These are phyloP conservation scores for Eucalyptus erythrocorys DNA, from an alignment of 345 rosid species.

Conservation along the genomic window DNA sequence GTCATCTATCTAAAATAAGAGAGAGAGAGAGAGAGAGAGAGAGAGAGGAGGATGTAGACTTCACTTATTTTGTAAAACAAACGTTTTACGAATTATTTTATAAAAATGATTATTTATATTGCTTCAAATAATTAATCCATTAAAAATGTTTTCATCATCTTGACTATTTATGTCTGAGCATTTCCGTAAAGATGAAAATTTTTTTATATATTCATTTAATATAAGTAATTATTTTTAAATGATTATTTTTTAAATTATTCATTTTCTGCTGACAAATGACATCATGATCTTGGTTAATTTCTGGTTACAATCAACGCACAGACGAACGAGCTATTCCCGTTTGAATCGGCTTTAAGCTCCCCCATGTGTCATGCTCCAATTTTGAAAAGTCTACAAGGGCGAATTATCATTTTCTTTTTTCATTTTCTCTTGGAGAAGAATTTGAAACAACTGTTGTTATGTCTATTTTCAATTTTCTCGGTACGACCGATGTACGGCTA, in stretches of 20 bases:
- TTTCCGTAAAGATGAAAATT: background rate
- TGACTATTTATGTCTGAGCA: background rate
- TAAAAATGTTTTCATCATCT: background rate
- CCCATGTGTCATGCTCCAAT: background rate
- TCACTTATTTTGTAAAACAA: background rate
- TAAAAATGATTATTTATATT: background rate
- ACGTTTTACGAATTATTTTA: background rate
- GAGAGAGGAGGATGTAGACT: background rate
- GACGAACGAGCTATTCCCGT: background rate
- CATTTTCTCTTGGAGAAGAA: background rate
- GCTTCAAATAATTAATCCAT: background rate
- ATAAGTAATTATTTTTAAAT: background rate
- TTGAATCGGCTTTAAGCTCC: background rate
- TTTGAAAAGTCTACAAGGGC: background rate
- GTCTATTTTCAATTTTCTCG: background rate
- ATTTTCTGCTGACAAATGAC: background rate
- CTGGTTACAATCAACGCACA: background rate
- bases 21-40: background rate
- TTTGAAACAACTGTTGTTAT: background rate
- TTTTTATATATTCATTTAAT: no score
- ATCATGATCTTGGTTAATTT: background rate
- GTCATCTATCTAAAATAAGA: background rate
- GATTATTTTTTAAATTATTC: accelerated
- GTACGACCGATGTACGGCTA: background rate
- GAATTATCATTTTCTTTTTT: background rate